Evolutionary conservation across 169 alveolate species (phyloP).

Genomic region (Blepharisma undulans): DNA sequence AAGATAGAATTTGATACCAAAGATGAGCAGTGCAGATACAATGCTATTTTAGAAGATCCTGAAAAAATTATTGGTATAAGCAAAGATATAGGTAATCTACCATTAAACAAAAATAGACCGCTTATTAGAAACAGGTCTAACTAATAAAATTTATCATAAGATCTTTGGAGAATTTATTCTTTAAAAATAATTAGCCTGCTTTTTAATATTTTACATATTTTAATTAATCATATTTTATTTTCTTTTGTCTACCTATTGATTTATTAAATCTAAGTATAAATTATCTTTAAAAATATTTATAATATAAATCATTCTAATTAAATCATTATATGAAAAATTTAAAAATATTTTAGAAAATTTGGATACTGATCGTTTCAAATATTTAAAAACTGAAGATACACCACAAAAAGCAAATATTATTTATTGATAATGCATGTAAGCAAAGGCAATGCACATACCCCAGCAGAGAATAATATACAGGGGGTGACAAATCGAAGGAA

Average conservation of each 20-base stretch:
- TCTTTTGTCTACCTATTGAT: no score
- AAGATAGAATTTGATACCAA: neutral
- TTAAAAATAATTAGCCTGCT: no score
- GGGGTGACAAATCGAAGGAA: neutral
- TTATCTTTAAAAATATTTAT: no score
- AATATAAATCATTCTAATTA: no score
- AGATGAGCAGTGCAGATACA: neutral
- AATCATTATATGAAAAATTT: no score
- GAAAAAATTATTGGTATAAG: neutral
- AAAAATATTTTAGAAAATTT: no score
- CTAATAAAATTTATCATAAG: neutral
- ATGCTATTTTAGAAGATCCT: neutral
- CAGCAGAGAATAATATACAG: neutral
- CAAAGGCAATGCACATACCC: neutral
- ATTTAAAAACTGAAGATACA: no score
- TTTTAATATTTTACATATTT: no score
- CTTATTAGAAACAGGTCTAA: neutral
- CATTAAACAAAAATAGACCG: neutral
- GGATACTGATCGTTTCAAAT: no score
- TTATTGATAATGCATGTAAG: neutral
- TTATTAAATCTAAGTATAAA: no score
- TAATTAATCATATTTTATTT: no score
- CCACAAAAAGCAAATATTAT: no score
- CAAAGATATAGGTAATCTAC: neutral
- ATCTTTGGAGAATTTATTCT: neutral